Conservation (phyloP, 768 basidiomycete genomes). For the Leccinum fibrillosum region DNA sequence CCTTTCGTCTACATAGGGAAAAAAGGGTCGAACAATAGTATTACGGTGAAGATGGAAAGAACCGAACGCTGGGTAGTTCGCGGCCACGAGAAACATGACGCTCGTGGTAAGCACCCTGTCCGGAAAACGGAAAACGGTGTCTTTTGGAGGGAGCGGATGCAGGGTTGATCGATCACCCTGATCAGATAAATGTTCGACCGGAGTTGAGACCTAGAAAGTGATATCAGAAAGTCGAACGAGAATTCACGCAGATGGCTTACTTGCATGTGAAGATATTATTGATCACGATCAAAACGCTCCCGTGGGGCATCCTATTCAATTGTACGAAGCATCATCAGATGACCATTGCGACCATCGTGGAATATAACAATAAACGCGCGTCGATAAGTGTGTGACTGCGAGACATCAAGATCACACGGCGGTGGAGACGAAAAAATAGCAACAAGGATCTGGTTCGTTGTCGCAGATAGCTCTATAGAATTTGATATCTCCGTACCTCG, state of each 20-base stretch:
- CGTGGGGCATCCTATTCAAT: not conserved
- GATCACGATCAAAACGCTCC: constrained; percentile 11
- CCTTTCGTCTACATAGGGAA: not conserved
- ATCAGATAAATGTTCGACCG: not conserved
- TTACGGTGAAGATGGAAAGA: constrained; percentile 1
- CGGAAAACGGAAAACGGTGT: not conserved
- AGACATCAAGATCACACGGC: not conserved
- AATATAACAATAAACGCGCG: not conserved
- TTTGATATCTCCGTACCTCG: not conserved
- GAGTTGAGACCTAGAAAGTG: not conserved
- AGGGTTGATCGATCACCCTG: not conserved
- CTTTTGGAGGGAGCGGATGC: not conserved
- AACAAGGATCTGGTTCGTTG: not conserved
- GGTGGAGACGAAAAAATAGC: not conserved
- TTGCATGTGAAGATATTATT: not conserved
- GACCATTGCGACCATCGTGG: not conserved
- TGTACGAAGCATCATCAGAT: not conserved
- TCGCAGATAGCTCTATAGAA: not conserved
- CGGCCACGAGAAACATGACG: not conserved
- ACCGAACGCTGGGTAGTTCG: not conserved
- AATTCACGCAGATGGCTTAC: not conserved
- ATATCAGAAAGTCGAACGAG: not conserved
- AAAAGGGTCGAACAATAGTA: not conserved
- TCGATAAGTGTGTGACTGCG: not conserved
- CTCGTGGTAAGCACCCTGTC: not conserved